Percentiles rank a stretch among this genome's conserved stretches.
phyloP scores from a whole-genome alignment of 2,329 filamentous ascomycete genomes.

The Alternaria arborescens region DNA sequence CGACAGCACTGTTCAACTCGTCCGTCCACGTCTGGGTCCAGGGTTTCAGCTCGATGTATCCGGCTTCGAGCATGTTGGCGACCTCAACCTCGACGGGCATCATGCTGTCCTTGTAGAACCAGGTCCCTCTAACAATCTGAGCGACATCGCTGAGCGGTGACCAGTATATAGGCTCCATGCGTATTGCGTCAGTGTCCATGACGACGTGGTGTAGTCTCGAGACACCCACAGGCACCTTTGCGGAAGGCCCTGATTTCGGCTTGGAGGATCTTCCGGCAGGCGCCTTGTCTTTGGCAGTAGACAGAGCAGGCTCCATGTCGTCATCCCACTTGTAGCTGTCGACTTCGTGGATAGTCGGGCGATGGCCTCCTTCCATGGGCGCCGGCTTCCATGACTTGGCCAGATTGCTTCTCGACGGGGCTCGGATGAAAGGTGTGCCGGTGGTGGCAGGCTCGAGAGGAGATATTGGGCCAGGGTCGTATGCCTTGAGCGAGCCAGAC shows the following conservation, averaged over 20 bases:
- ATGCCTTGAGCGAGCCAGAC: slow-evolving; percentile 41
- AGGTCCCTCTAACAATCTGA: slow-evolving; percentile 83
- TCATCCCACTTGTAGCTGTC: slow-evolving; percentile 62
- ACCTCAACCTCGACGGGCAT: slow-evolving; percentile 83
- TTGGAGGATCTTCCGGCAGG: slow-evolving; percentile 31
- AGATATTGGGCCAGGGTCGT: slow-evolving; percentile 42
- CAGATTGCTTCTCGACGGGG: slow-evolving; percentile 55
- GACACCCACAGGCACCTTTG: slow-evolving; percentile 82
- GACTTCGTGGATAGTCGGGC: slow-evolving; percentile 50
- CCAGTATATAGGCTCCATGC: slow-evolving; percentile 99
- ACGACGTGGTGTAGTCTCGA: slow-evolving; percentile 91
- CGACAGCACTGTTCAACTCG: slow-evolving; percentile 87
- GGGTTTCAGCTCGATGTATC: slow-evolving; percentile 83
- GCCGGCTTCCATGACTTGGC: slow-evolving; percentile 33
- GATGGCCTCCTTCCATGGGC: slow-evolving; percentile 35
- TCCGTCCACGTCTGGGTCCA: slow-evolving; percentile 95
- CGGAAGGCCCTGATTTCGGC: slow-evolving; percentile 48
- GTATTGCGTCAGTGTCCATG: slow-evolving; percentile 66
- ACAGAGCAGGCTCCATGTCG: slow-evolving; percentile 46
- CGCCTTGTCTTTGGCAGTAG: slow-evolving; percentile 42
- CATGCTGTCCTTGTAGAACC: slow-evolving; percentile 98
- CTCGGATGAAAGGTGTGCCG: slow-evolving; percentile 61
- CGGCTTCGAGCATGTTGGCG: slow-evolving; percentile 91
- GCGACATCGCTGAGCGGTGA: slow-evolving; percentile 90
- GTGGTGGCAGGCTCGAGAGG: slow-evolving; percentile 51